Evolutionary conservation across 148 eudicot species (phyloP).

Genomic region (Rheum nobile): DNA sequence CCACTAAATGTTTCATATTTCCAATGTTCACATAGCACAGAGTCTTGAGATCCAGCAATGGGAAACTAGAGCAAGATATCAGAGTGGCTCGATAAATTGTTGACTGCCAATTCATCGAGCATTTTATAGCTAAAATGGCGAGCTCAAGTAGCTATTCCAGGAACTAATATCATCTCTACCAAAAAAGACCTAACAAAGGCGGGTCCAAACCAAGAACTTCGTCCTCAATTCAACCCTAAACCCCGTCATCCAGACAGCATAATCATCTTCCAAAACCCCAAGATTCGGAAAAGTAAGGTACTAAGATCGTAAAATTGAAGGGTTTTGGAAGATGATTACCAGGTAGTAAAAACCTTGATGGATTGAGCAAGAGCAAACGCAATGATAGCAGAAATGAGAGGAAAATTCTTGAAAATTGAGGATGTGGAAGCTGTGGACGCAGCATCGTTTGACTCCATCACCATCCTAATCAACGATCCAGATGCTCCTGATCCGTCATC

Average conservation of each 20-base stretch:
- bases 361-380: conserved; percentile 62
- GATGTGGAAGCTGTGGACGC: conserved; percentile 23
- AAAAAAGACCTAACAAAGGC: no score
- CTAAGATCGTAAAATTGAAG: background rate
- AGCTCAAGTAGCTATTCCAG: background rate
- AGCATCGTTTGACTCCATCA: background rate
- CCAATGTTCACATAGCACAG: background rate
- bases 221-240: background rate
- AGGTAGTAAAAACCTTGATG: conserved; percentile 42
- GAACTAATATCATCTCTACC: background rate
- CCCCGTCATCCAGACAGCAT: background rate
- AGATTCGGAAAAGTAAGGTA: background rate
- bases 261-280: background rate
- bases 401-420: conserved; percentile 36
- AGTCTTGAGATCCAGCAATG: background rate
- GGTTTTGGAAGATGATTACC: conserved; percentile 24
- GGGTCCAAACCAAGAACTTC: background rate
- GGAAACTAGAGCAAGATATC: background rate
- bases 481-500: background rate
- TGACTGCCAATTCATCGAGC: background rate
- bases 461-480: background rate
- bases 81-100: background rate
- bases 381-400: conserved; percentile 47
- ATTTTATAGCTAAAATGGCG: background rate
- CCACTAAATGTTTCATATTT: background rate